Evolutionary conservation across 768 basidiomycete genomes (phyloP).

Genomic region (Cystofilobasidium capitatum): DNA sequence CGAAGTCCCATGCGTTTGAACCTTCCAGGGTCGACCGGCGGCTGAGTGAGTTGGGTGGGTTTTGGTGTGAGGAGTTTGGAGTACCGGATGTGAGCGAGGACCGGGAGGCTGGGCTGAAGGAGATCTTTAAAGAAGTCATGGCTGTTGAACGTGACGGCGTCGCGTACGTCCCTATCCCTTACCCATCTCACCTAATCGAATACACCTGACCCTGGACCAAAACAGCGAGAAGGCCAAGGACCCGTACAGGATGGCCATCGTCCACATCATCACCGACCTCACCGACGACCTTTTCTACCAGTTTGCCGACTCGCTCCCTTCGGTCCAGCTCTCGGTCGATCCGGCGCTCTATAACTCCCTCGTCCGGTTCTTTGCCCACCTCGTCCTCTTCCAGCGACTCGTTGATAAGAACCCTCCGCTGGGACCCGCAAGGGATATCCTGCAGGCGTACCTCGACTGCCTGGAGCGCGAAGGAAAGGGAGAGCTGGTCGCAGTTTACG

Average conservation of each 20-base stretch:
- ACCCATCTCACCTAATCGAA: no score
- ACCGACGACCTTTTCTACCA: conserved; percentile 59
- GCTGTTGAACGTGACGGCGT: conserved; percentile 33
- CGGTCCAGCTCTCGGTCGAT: conserved; percentile 33
- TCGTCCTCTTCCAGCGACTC: conserved; percentile 78
- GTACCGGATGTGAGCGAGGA: conserved; percentile 58
- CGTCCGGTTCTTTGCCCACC: conserved; percentile 75
- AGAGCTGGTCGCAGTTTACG: conserved; percentile 86
- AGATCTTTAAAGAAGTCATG: conserved; percentile 38
- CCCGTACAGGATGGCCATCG: conserved; percentile 71
- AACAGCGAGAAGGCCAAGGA: conserved; percentile 55
- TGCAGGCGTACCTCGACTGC: conserved; percentile 79
- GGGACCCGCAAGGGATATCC: conserved; percentile 63
- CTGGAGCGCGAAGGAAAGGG: conserved; percentile 74
- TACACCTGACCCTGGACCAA: no score
- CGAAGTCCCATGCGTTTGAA: not conserved
- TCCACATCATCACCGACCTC: conserved; percentile 60
- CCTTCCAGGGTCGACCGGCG: conserved; percentile 51
- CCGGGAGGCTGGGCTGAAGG: conserved; percentile 39
- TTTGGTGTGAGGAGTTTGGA: conserved; percentile 70
- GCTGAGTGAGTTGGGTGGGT: conserved; percentile 56
- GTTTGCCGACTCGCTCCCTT: conserved; percentile 38
- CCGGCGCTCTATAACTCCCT: conserved; percentile 46
- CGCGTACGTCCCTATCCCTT: conserved; percentile 32
- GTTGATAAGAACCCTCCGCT: conserved; percentile 67